A percentile compares a stretch with the other conserved stretches of the same genome.
Evolutionary conservation across 768 basidiomycete species (phyloP).

Genomic region (Leucosporidium creatinivorum): DNA sequence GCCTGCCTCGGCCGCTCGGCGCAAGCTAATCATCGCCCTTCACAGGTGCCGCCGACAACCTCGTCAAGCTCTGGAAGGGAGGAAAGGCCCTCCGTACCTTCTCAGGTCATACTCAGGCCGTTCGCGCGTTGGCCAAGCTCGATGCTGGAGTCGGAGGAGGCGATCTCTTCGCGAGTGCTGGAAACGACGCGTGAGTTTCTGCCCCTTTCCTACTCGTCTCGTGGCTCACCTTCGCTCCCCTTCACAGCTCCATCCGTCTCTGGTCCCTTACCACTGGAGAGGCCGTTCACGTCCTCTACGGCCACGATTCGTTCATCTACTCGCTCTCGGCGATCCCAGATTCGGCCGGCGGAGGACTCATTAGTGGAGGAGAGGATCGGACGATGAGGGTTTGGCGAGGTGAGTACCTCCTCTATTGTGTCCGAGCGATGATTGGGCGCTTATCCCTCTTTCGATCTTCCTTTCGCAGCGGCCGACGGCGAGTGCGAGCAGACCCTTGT

Average conservation of each 20-base stretch:
- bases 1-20: conserved; percentile 1
- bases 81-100: conserved; percentile 63
- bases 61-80: conserved; percentile 78
- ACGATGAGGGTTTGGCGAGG: conserved; percentile 86
- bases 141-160: conserved; percentile 43
- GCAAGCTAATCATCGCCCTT: background rate
- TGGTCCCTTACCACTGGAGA: conserved; percentile 61
- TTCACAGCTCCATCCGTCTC: conserved; percentile 71
- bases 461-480: conserved; percentile 53
- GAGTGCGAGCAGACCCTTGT: conserved; percentile 81
- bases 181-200: conserved; percentile 71
- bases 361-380: conserved; percentile 91
- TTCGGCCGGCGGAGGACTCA: conserved; percentile 55
- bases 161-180: conserved; percentile 81
- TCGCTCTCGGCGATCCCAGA: conserved; percentile 71
- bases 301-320: conserved; percentile 96
- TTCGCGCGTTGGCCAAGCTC: conserved; percentile 71
- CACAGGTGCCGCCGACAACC: conserved; percentile 80
- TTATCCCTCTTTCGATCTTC: background rate
- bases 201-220: background rate
- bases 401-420: conserved; percentile 37
- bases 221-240: conserved; percentile 10
- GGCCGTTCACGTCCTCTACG: conserved; percentile 73
- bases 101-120: conserved; percentile 77
- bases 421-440: background rate